Conservation (phyloP, 2,329 filamentous ascomycete genomes). For the Fusarium solani-melongenae region DNA sequence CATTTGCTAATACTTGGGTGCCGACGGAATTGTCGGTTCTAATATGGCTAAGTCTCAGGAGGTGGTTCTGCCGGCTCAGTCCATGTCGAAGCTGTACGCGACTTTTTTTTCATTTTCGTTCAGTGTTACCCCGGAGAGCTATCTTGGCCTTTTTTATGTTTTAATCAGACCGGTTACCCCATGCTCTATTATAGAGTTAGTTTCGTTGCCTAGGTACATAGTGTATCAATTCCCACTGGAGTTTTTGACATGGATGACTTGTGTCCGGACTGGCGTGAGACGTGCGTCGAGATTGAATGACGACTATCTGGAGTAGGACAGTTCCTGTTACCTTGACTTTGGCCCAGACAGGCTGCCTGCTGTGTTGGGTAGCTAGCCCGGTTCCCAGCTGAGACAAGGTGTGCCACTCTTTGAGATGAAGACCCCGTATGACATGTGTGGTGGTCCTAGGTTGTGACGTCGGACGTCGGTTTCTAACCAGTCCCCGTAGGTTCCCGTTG, state of each 20-base stretch:
- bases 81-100: slow-evolving; percentile 38
- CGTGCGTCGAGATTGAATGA: not conserved
- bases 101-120: slow-evolving; percentile 50
- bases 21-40: slow-evolving; percentile 11
- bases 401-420: not conserved
- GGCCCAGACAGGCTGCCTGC: not conserved
- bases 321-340: not conserved
- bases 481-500: not conserved
- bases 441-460: not conserved
- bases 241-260: slow-evolving; percentile 24
- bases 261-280: not conserved
- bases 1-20: not conserved
- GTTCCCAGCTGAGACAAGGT: not conserved
- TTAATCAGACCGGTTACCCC: slow-evolving; percentile 53
- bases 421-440: not conserved
- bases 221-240: slow-evolving; percentile 39
- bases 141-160: slow-evolving; percentile 52
- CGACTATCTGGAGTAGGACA: not conserved
- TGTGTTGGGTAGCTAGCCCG: not conserved
- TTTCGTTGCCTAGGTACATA: slow-evolving; percentile 41
- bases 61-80: slow-evolving; percentile 6
- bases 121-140: slow-evolving; percentile 51
- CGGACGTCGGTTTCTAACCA: not conserved
- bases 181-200: slow-evolving; percentile 47
- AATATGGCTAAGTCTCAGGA: slow-evolving; percentile 13